A percentile compares a stretch with the other conserved stretches of the same genome.
Evolutionary conservation across 768 basidiomycete species (phyloP).

Genomic region (Tricholoma saponaceum): DNA sequence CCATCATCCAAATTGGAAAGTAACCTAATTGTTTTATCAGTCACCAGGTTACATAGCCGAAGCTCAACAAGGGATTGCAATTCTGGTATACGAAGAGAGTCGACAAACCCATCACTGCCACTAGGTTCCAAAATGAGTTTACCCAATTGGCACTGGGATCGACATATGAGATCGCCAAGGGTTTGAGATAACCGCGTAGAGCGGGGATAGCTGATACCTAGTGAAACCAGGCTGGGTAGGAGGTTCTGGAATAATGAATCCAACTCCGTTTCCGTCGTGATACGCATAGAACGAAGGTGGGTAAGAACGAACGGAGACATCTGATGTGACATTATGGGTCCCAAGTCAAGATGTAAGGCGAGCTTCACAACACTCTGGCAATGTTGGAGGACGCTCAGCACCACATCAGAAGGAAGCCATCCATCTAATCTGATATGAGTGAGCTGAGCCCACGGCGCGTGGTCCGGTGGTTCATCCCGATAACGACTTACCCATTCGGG

Average conservation of each 20-base stretch:
- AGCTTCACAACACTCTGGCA: not conserved
- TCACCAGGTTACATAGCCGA: not conserved
- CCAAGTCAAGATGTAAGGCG: not conserved
- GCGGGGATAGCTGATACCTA: not conserved
- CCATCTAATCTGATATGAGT: not conserved
- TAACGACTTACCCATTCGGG: not conserved
- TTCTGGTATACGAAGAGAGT: not conserved
- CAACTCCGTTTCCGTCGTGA: not conserved
- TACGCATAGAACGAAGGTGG: not conserved
- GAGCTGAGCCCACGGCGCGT: constrained; percentile 4
- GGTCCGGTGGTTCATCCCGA: not conserved
- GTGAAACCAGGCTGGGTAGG: not conserved
- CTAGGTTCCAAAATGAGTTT: not conserved
- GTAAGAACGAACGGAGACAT: not conserved
- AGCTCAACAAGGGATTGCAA: not conserved
- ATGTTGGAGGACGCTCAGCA: not conserved
- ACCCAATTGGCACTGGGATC: not conserved
- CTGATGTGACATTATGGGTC: not conserved
- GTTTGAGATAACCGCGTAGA: not conserved
- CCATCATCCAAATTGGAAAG: too few species aligned
- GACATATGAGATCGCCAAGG: not conserved
- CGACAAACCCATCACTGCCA: not conserved
- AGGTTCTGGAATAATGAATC: not conserved
- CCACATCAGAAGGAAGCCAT: not conserved
- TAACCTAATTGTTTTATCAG: too few species aligned